A percentile compares a stretch with the other conserved stretches of the same genome.
phyloP scores from a whole-genome alignment of 345 rosid genomes.

The Aurinia saxatilis region DNA sequence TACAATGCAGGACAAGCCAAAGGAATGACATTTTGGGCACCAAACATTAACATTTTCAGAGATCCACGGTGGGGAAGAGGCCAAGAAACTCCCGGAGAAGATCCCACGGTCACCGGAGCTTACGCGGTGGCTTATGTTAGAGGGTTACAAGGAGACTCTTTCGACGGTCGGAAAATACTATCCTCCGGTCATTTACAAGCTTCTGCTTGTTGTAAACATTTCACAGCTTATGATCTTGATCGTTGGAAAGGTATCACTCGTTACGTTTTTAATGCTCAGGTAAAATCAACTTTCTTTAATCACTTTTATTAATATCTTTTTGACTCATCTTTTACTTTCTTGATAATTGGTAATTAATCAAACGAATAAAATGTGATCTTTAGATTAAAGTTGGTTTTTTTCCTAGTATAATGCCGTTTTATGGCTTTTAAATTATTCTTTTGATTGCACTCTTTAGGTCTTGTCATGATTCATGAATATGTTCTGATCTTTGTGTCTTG shows the following conservation, averaged over 20 bases:
- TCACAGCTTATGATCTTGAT: constrained; percentile 89
- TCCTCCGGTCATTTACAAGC: constrained; percentile 43
- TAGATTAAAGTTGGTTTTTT: neutral
- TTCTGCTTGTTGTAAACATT: constrained; percentile 86
- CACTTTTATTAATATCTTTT: neutral
- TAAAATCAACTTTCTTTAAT: constrained; percentile 27
- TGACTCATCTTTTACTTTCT: neutral
- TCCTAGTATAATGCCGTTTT: constrained; percentile 3
- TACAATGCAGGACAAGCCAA: constrained; percentile 59
- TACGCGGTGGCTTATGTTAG: constrained; percentile 68
- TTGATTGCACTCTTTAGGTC: constrained; percentile 1
- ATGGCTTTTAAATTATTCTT: neutral
- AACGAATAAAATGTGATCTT: neutral
- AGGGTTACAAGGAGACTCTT: constrained; percentile 67
- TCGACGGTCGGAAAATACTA: constrained; percentile 32
- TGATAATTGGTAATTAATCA: too few relatives aligned
- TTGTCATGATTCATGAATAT: constrained; percentile 5
- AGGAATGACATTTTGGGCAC: constrained; percentile 82
- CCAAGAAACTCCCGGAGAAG: constrained; percentile 92
- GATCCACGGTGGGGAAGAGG: constrained; percentile 96
- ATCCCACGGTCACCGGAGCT: constrained; percentile 52
- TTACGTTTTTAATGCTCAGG: constrained; percentile 68
- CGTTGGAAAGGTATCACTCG: constrained; percentile 71
- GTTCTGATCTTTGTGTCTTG: constrained; percentile 15
- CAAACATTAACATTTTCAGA: constrained; percentile 73